These are phyloP conservation scores for Ascoidea rubescens DNA, from an alignment of 805 yeast genomes.

Conservation along the genomic window DNA sequence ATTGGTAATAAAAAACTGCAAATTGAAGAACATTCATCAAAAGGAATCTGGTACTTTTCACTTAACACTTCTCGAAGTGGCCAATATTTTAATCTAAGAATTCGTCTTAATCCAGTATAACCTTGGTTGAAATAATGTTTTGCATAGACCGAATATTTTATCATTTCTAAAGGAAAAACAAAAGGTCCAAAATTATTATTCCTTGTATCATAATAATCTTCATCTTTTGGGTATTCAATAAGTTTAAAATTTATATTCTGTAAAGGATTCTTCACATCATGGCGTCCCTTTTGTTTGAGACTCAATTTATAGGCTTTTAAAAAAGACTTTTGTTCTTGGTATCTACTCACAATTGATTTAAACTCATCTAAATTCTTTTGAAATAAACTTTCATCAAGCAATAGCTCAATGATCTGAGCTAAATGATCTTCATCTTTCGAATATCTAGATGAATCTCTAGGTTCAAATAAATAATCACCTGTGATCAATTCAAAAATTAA, in stretches of 20 bases:
- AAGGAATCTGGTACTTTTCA: conserved; percentile 3
- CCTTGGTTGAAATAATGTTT: conserved; percentile 3
- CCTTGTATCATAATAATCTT: conserved; percentile 4
- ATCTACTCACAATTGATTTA: conserved; percentile 14
- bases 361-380: conserved; percentile 27
- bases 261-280: not conserved
- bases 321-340: conserved; percentile 30
- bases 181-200: conserved; percentile 10
- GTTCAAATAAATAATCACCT: conserved; percentile 50
- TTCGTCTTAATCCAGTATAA: conserved; percentile 1
- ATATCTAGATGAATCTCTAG: conserved; percentile 32
- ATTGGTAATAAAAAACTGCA: conserved; percentile 35
- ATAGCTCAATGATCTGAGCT: conserved; percentile 45
- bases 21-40: conserved; percentile 12
- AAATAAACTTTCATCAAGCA: conserved; percentile 23
- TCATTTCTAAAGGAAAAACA: conserved; percentile 9
- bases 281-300: not conserved
- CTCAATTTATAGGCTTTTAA: conserved; percentile 20
- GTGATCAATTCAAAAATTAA: conserved; percentile 44
- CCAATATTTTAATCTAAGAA: not conserved
- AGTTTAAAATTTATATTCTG: conserved; percentile 24
- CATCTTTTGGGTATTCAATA: not conserved
- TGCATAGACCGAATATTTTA: conserved; percentile 1
- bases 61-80: conserved; percentile 1
- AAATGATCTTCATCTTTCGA: conserved; percentile 47